These are phyloP conservation scores for Begonia fuchsioides DNA, from an alignment of 306 rosid species.

Conservation along the genomic window DNA sequence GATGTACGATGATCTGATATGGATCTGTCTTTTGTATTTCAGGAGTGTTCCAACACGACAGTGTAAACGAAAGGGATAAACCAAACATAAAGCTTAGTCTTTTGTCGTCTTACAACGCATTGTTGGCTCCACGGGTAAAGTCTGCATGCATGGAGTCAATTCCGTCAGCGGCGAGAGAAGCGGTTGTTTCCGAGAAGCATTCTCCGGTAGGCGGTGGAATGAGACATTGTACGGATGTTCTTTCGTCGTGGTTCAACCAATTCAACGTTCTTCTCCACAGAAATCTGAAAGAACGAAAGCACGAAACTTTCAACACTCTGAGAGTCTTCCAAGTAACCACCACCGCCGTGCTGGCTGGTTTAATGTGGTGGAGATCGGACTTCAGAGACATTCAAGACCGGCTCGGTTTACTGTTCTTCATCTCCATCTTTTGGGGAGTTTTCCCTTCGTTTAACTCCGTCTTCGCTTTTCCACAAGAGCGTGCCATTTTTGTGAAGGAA, in stretches of 20 bases:
- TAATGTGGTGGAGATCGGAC: conserved; percentile 94
- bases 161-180: conserved; percentile 9
- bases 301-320: conserved; percentile 64
- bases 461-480: conserved; percentile 89
- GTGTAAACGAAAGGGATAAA: conserved; percentile 37
- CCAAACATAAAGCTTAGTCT: conserved; percentile 56
- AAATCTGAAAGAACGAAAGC: conserved; percentile 79
- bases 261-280: conserved; percentile 55
- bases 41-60: conserved; percentile 62
- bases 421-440: conserved; percentile 90
- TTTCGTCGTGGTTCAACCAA: conserved; percentile 58
- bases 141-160: conserved; percentile 34
- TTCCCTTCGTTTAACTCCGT: conserved; percentile 73
- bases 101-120: conserved; percentile 48
- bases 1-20: no score
- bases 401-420: conserved; percentile 81
- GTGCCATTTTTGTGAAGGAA: conserved; percentile 62
- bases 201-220: conserved; percentile 15
- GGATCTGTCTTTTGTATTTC: conserved; percentile 9
- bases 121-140: conserved; percentile 57
- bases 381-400: conserved; percentile 60
- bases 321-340: conserved; percentile 60
- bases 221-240: conserved; percentile 6
- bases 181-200: conserved; percentile 7
- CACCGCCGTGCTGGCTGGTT: conserved; percentile 54